These are phyloP conservation scores for Talinum fruticosum DNA, from an alignment of 148 eudicot species.

Conservation along the genomic window DNA sequence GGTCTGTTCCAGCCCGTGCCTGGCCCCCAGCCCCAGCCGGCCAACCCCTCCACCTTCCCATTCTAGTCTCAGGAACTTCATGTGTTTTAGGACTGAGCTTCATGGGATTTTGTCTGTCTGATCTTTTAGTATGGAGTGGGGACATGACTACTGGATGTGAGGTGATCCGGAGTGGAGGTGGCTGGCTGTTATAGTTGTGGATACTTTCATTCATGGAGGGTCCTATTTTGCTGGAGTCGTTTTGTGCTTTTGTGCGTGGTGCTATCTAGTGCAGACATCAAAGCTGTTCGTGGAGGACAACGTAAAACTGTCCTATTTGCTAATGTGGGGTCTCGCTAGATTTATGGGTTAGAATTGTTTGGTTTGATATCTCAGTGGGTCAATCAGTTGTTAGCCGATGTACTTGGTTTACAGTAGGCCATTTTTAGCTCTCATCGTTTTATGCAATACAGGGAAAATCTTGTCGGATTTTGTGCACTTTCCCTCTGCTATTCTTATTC, in stretches of 20 bases:
- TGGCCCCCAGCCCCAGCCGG: no score
- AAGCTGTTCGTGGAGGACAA: conserved; percentile 2
- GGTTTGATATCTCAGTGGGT: conserved; percentile 12
- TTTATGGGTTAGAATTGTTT: not conserved
- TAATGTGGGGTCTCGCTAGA: conserved; percentile 12
- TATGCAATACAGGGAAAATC: conserved; percentile 4
- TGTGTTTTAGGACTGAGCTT: no score
- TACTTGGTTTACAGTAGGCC: conserved; percentile 7
- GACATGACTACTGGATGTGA: not conserved
- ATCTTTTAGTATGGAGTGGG: not conserved
- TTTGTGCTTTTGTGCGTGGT: not conserved
- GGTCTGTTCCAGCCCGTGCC: no score
- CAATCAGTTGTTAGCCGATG: conserved; percentile 12
- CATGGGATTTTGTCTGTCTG: no score
- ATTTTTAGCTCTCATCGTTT: not conserved
- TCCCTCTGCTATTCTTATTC: not conserved
- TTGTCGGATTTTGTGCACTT: conserved; percentile 9
- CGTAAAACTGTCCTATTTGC: not conserved
- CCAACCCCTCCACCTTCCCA: no score
- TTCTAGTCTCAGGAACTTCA: no score
- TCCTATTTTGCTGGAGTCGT: conserved; percentile 15
- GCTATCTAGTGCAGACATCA: not conserved
- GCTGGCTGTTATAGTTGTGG: not conserved
- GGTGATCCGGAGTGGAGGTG: not conserved
- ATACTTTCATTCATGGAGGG: conserved; percentile 7